phyloP scores from a whole-genome alignment of 768 basidiomycete species.

The Termitomyces sp. region DNA sequence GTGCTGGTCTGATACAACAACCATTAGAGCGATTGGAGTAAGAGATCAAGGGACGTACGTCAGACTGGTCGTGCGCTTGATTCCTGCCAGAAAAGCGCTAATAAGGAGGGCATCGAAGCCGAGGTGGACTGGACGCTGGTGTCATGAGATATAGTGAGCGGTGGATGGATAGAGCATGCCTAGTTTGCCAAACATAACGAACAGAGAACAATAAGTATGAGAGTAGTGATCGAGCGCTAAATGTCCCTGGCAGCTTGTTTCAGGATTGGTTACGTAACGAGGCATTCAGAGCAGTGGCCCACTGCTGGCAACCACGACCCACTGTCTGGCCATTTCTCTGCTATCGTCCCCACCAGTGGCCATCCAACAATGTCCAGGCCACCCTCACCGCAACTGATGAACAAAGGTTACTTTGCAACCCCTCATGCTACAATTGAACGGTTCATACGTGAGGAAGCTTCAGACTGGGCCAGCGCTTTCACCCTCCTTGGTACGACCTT shows the following conservation, averaged over 20 bases:
- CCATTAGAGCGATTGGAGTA: conserved; percentile 1
- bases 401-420: conserved; percentile 59
- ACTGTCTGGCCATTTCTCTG: conserved; percentile 4
- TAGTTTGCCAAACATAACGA: conserved; percentile 61
- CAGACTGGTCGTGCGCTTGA: conserved; percentile 79
- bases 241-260: conserved; percentile 9
- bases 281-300: neutral
- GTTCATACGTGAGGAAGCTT: conserved; percentile 70
- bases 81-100: conserved; percentile 80
- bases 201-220: neutral
- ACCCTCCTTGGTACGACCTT: conserved; percentile 71
- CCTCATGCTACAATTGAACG: conserved; percentile 56
- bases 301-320: conserved; percentile 8
- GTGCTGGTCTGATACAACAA: conserved; percentile 54
- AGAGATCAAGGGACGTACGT: conserved; percentile 55
- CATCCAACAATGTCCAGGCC: conserved; percentile 38
- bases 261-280: conserved; percentile 18
- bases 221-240: conserved; percentile 6
- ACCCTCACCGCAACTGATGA: conserved; percentile 38
- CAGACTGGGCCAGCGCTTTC: conserved; percentile 79
- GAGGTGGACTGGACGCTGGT: conserved; percentile 48
- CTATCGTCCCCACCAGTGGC: conserved; percentile 5
- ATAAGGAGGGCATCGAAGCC: conserved; percentile 78
- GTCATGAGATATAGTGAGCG: conserved; percentile 9
- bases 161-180: conserved; percentile 26